Conservation (phyloP, 257 asterid species). For the Jasminum sambac region DNA sequence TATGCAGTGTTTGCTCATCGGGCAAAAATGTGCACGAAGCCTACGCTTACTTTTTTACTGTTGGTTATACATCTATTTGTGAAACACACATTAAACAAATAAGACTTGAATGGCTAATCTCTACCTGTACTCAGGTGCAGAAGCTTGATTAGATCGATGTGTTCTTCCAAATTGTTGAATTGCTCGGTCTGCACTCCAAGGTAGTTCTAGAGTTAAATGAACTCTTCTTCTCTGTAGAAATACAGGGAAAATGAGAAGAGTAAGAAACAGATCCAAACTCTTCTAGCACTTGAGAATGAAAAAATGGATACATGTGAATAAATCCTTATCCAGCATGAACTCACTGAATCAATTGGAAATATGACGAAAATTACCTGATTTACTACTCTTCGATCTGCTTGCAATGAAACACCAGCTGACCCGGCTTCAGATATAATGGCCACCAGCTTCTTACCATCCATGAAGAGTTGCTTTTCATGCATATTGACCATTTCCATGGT, state of each 20-base stretch:
- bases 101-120: conserved; percentile 20
- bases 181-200: conserved; percentile 99
- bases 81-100: conserved; percentile 2
- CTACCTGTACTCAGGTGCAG: conserved; percentile 97
- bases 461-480: conserved; percentile 97
- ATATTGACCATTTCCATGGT: conserved; percentile 99
- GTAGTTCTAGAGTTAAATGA: conserved; percentile 93
- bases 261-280: conserved; percentile 17
- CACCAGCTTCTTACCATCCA: conserved; percentile 87
- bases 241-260: conserved; percentile 20
- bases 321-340: conserved; percentile 22
- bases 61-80: not conserved
- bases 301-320: conserved; percentile 10
- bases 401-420: conserved; percentile 99
- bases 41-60: not conserved
- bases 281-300: conserved; percentile 21
- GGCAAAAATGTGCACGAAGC: not conserved
- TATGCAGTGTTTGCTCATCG: not conserved
- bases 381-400: conserved; percentile 91
- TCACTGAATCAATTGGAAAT: conserved; percentile 15
- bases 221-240: conserved; percentile 85
- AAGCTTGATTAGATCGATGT: conserved; percentile 98
- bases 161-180: conserved; percentile 99
- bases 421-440: conserved; percentile 99
- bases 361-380: conserved; percentile 66